Evolutionary conservation across 2,329 filamentous ascomycete genomes (phyloP).

Genomic region (Exutisphaerella laricina): DNA sequence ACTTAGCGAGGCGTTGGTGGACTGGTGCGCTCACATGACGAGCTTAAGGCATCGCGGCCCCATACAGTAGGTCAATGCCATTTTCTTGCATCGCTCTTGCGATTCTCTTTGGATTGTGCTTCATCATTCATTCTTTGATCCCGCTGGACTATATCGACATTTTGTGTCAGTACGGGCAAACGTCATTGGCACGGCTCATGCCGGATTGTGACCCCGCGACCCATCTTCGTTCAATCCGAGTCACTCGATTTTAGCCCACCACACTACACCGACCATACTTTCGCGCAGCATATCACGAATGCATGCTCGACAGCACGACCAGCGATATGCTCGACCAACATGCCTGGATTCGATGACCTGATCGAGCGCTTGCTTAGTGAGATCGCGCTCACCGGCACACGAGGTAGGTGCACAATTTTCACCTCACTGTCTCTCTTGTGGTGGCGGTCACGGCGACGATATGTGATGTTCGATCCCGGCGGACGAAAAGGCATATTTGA

Average conservation of each 20-base stretch:
- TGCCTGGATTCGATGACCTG: slow-evolving; percentile 49
- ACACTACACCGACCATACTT: background rate
- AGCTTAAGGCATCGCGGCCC: background rate
- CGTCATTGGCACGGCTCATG: no score
- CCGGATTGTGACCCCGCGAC: no score
- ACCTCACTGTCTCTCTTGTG: background rate
- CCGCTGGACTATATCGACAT: no score
- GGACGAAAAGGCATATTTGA: no score
- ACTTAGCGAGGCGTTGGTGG: slow-evolving; percentile 19
- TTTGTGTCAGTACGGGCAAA: no score
- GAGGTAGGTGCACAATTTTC: slow-evolving; percentile 44
- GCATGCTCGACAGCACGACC: background rate
- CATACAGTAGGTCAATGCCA: no score
- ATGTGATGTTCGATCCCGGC: slow-evolving; percentile 12
- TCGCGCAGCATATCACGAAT: background rate
- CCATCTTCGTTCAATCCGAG: no score
- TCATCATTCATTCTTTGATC: no score
- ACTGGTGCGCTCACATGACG: background rate
- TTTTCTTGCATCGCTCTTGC: no score
- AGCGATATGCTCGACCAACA: slow-evolving; percentile 16
- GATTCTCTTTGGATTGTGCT: no score
- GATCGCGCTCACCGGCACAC: slow-evolving; percentile 53
- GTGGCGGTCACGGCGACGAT: background rate
- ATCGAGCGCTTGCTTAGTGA: slow-evolving; percentile 54
- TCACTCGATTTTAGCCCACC: no score